Conservation (phyloP, 2,329 filamentous ascomycete species). For the Mollisia scopiformis region DNA sequence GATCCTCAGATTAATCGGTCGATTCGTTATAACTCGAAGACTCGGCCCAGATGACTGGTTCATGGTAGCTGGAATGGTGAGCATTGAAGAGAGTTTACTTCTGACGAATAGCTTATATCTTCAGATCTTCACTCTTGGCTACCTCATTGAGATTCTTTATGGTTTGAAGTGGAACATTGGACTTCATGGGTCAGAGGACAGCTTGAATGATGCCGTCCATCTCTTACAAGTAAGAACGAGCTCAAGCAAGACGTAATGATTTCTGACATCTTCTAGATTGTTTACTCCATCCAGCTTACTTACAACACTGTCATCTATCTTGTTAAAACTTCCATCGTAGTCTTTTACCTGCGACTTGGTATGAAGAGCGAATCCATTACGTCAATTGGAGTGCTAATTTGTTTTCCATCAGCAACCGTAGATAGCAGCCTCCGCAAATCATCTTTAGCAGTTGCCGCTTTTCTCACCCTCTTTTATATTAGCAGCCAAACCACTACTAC, state of each 20-base stretch:
- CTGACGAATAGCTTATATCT: neutral
- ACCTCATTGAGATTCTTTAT: slow-evolving; percentile 22
- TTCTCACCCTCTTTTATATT: slow-evolving; percentile 33
- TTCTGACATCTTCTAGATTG: slow-evolving; percentile 17
- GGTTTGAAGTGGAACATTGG: slow-evolving; percentile 16
- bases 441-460: slow-evolving; percentile 32
- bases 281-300: slow-evolving; percentile 36
- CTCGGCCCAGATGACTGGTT: slow-evolving; percentile 18
- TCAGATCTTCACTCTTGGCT: slow-evolving; percentile 17
- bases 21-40: slow-evolving; percentile 11
- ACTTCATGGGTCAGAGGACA: slow-evolving; percentile 12
- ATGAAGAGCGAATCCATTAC: slow-evolving; percentile 1
- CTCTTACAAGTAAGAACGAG: slow-evolving; percentile 11
- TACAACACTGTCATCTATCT: slow-evolving; percentile 35
- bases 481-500: slow-evolving; percentile 33
- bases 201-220: slow-evolving; percentile 4
- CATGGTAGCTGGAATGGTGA: slow-evolving; percentile 19
- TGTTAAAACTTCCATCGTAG: slow-evolving; percentile 40
- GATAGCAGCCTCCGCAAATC: slow-evolving; percentile 28
- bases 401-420: slow-evolving; percentile 25
- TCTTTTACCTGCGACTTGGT: slow-evolving; percentile 41
- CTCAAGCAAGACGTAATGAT: neutral
- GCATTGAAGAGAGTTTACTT: neutral
- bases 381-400: neutral
- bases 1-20: slow-evolving; percentile 11